phyloP scores from a whole-genome alignment of 495 filamentous ascomycete genomes.

The Penicillium waksmanii region DNA sequence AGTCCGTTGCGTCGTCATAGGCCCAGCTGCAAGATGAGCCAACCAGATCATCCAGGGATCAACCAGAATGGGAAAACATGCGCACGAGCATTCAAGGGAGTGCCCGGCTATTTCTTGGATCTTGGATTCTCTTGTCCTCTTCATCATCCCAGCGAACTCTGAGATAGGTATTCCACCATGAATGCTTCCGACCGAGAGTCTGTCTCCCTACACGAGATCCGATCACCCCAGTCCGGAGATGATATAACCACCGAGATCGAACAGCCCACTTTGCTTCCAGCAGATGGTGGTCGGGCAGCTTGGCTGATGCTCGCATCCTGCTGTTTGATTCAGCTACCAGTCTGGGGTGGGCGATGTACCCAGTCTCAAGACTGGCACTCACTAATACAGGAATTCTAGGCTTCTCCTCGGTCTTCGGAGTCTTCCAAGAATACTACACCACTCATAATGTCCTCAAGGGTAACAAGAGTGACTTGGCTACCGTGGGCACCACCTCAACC shows the following conservation, averaged over 20 bases:
- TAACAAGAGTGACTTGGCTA: conserved; percentile 45
- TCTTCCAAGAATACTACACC: conserved; percentile 53
- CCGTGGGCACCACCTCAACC: conserved; percentile 54
- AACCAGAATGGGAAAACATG: conserved; percentile 6
- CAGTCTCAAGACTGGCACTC: not conserved
- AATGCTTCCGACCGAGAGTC: conserved; percentile 11
- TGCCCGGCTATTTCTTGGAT: not conserved
- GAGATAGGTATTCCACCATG: conserved; percentile 7
- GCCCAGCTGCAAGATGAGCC: conserved; percentile 13
- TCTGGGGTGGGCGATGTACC: conserved; percentile 58
- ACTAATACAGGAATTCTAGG: conserved; percentile 31
- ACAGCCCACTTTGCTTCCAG: conserved; percentile 50
- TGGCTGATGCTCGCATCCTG: conserved; percentile 65
- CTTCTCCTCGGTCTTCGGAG: conserved; percentile 54
- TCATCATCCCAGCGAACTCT: not conserved
- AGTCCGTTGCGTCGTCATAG: conserved; percentile 10
- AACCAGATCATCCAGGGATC: conserved; percentile 3
- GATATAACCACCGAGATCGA: conserved; percentile 32
- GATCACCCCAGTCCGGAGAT: conserved; percentile 9
- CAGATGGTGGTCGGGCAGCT: conserved; percentile 63
- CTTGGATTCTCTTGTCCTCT: not conserved
- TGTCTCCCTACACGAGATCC: conserved; percentile 9
- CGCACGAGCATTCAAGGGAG: conserved; percentile 3
- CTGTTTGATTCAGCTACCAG: conserved; percentile 63
- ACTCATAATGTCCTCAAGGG: conserved; percentile 40